Evolutionary conservation across 73 alveolate species (phyloP), one percentile per base, ranked within the genome.

Genomic region (Breviolum minutum): DNA sequence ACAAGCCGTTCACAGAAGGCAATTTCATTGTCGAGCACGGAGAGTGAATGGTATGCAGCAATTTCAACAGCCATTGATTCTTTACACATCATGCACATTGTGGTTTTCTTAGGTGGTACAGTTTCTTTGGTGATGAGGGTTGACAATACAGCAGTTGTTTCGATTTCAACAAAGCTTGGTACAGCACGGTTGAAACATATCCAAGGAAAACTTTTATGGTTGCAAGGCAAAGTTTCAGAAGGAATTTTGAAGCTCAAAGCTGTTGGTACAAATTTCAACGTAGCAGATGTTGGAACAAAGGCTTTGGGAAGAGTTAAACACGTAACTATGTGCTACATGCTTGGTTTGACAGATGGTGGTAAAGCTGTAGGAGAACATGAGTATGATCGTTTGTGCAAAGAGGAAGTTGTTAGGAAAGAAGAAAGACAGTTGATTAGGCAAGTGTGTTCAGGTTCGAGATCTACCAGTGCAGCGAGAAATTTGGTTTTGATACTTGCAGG

Each of bases 1-100:
- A 60, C 60, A 8, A 17, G 61, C 9, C 7, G 91, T 6, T 8
- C 74, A 4, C 91, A 82, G 19, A 82, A 82, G 74, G 70, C 74
- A 14, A 60, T 60, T 60, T 17, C 61, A 3, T 60, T 82, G 74
- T 6, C 20, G 1, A 26, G 68, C 7, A 82, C 91, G 6, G 91
- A 82, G 20, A 8, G 30, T 2, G 91, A 82, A 60, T 82, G 91
- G 91, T 82, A 60, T 82, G 91, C 91, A 17, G 60, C 73, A 6
- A 17, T 22, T 2, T 82, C 91, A 48, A 61, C 91, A 48, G 26
- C 74, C 63, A 82, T 48, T 61, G 91, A 82, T 60, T 3, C 74
- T 5, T 54, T 82, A 2, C 54, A 22, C 73, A 40, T 82, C 22
- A 48, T 17, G 54, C 91, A 60, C 74, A 82, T 82, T 54, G 7